Conservation (phyloP, 1,284 basidiomycete genomes). For the Trichosporon sp. region DNA sequence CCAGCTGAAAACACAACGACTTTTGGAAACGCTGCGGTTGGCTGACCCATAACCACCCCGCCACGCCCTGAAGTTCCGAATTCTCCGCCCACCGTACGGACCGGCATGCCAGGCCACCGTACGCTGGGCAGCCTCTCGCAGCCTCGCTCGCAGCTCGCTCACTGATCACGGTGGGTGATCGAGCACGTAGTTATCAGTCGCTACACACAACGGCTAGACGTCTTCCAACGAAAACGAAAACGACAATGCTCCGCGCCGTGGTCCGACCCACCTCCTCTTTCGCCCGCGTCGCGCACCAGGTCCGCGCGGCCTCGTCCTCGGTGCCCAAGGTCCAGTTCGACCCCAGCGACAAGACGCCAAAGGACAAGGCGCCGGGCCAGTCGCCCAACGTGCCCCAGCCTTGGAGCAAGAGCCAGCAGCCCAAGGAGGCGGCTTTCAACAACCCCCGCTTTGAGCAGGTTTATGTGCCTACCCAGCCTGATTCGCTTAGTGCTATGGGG, state of each 20-base stretch:
- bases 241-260: slow-evolving; percentile 13
- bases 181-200: no score
- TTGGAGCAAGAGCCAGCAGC: slow-evolving; percentile 69
- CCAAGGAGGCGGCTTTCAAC: slow-evolving; percentile 38
- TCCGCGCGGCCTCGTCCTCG: not conserved
- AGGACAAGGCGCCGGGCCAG: slow-evolving; percentile 49
- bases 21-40: not conserved
- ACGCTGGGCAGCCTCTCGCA: not conserved
- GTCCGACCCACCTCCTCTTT: slow-evolving; percentile 1
- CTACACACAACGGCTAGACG: no score
- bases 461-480: slow-evolving; percentile 68
- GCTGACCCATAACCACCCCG: not conserved
- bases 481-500: slow-evolving; percentile 17
- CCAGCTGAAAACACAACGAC: not conserved
- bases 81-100: not conserved
- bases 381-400: slow-evolving; percentile 69
- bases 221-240: no score
- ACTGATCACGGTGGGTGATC: no score
- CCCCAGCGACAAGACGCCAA: slow-evolving; percentile 6
- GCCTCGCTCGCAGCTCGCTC: not conserved
- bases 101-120: not conserved
- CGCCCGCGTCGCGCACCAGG: not conserved
- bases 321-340: not conserved
- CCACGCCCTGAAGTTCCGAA: slow-evolving; percentile 7
- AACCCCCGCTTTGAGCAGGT: slow-evolving; percentile 73